Percentiles rank a stretch among this genome's conserved stretches.
Evolutionary conservation across 805 yeast species (phyloP).

Genomic region (Metschnikowia lachancei): DNA sequence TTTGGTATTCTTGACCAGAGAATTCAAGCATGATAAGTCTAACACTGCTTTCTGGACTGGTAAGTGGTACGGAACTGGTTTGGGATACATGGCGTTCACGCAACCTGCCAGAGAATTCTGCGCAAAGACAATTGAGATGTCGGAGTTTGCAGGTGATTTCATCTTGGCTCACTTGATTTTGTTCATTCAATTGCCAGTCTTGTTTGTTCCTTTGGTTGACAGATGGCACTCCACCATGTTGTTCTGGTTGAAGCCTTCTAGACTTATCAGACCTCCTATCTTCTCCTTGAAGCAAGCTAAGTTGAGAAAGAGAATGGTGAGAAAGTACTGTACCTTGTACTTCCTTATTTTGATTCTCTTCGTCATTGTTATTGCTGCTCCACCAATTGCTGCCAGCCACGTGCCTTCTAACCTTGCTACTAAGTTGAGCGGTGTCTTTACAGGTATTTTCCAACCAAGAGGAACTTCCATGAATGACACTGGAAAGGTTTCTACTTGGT

Average conservation of each 20-base stretch:
- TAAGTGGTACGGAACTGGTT: constrained; percentile 94
- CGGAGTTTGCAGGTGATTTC: constrained; percentile 96
- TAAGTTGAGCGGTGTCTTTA: constrained; percentile 35
- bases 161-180: constrained; percentile 85
- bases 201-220: constrained; percentile 83
- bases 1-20: constrained; percentile 78
- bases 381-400: constrained; percentile 76
- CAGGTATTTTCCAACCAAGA: constrained; percentile 90
- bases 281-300: constrained; percentile 94
- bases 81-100: constrained; percentile 91
- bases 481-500: constrained; percentile 39
- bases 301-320: constrained; percentile 95
- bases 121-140: constrained; percentile 90
- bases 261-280: constrained; percentile 97
- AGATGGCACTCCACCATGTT: constrained; percentile 98
- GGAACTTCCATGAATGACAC: constrained; percentile 81
- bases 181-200: constrained; percentile 84
- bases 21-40: constrained; percentile 90
- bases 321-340: constrained; percentile 84
- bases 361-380: constrained; percentile 78
- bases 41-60: constrained; percentile 99
- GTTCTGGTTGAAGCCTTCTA: constrained; percentile 97
- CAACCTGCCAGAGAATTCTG: constrained; percentile 95
- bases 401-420: constrained; percentile 40
- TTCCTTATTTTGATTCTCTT: constrained; percentile 67